Percentiles rank a stretch among this genome's conserved stretches.
Conservation (phyloP, 306 rosid species). For the Delonix regia region DNA sequence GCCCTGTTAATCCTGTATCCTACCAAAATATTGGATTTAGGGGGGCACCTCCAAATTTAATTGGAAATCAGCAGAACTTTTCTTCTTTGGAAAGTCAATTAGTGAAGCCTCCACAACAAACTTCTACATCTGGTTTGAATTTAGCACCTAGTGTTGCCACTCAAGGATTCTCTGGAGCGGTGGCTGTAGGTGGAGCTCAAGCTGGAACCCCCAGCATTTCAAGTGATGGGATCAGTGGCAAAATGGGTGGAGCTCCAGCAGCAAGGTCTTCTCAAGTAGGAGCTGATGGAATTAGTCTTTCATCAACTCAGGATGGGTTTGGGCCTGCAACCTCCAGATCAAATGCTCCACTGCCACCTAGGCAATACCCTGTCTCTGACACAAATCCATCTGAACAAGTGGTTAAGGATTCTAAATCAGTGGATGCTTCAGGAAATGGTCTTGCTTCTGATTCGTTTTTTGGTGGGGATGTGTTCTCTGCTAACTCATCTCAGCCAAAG, state of each 20-base stretch:
- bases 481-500: constrained; percentile 59
- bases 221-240: constrained; percentile 55
- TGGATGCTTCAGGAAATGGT: constrained; percentile 63
- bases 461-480: constrained; percentile 77
- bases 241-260: constrained; percentile 47
- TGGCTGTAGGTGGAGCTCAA: constrained; percentile 44
- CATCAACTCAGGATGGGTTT: constrained; percentile 53
- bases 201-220: constrained; percentile 44
- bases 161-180: constrained; percentile 56
- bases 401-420: constrained; percentile 52
- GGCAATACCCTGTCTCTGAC: constrained; percentile 55
- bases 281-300: constrained; percentile 55
- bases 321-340: constrained; percentile 61
- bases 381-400: constrained; percentile 50
- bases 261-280: constrained; percentile 46
- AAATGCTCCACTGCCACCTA: constrained; percentile 54
- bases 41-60: constrained; percentile 54
- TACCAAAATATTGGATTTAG: constrained; percentile 58
- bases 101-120: constrained; percentile 54
- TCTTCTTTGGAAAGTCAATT: constrained; percentile 49
- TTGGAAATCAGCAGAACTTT: constrained; percentile 44
- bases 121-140: constrained; percentile 48
- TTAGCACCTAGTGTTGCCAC: constrained; percentile 42
- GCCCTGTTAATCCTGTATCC: constrained; percentile 47
- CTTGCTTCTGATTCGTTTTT: constrained; percentile 64